Percentiles rank a stretch among this genome's conserved stretches.
These are phyloP conservation scores for Phaeophleospora eucalypticola DNA, from an alignment of 2,329 filamentous ascomycete genomes.

Conservation along the genomic window DNA sequence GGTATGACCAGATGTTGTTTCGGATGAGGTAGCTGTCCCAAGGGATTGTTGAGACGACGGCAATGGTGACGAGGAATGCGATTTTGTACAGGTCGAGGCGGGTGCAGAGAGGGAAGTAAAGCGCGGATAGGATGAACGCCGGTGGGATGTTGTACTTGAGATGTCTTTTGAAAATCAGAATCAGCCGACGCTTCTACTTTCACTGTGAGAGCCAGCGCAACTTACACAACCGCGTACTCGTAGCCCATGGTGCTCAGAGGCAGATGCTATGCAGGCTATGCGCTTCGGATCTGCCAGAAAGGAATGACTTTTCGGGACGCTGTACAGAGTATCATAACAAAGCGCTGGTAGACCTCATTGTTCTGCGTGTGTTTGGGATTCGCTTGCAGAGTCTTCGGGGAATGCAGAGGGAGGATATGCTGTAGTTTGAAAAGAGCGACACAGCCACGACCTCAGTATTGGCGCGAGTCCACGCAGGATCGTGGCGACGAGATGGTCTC, in stretches of 20 bases:
- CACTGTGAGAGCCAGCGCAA: not conserved
- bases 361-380: not conserved
- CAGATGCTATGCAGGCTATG: not conserved
- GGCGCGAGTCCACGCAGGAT: not conserved
- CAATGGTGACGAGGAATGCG: conserved; percentile 57
- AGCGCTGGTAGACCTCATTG: not conserved
- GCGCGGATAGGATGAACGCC: conserved; percentile 54
- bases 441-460: not conserved
- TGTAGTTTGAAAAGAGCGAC: not conserved
- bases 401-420: not conserved
- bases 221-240: conserved; percentile 60
- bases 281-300: not conserved
- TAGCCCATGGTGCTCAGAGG: conserved; percentile 45
- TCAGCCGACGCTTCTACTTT: conserved; percentile 4
- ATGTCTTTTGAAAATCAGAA: conserved; percentile 45
- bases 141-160: conserved; percentile 64
- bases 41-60: conserved; percentile 64
- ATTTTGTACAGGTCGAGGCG: conserved; percentile 61
- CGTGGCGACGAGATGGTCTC: not conserved
- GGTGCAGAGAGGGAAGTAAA: conserved; percentile 60
- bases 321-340: not conserved
- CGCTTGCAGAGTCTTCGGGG: not conserved
- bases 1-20: conserved; percentile 67
- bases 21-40: conserved; percentile 75
- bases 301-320: not conserved